Base-by-base conservation (phyloP, 306 rosid genomes). In the Rosa chinensis region DNA sequence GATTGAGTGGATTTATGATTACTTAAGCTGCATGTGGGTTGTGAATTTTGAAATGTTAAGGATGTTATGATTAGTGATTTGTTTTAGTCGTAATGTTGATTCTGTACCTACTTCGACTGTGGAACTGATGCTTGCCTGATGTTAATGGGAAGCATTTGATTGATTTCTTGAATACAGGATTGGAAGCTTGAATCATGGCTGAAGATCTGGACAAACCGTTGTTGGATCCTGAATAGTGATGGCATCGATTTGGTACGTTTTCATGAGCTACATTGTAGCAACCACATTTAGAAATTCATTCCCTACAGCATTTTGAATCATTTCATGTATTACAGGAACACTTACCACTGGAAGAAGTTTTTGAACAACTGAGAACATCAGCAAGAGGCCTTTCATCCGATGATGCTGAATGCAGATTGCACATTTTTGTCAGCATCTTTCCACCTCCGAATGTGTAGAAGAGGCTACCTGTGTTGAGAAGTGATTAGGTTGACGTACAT, bases 311-410 rank as follows among this genome's bases (percentile, higher is more conserved):
- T 56, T 56, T 59, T 7, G 12, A 45, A 42, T 47, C 44, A 21
- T 42, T 66, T 52, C 73, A 39, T 13, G 82, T 67, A 25, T 14
- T n/a, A 50, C 85, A 91, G 97, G 97, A 89, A 81, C 92, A 85
- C 73, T 76, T 93, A 75, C 97, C 97, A 7, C 73, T 93, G 40
- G 96, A 82, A 73, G 91, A 93, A 83, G 97, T 93, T 16, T 93
- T 93, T 70, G 90, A 91, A 67, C 92, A 82, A 80, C 84, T 93
- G 58, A 87, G 86, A 82, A 93, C 97, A 69, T 88, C 97, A 4
- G 76, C 73, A 3, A 25, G 70, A 74, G 97, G 97, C 78, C 97
- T 93, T 81, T 85, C 97, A 6, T 85, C 92, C 4, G 92, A 85
- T 9, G 97, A 93, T 82, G 97, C 92, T 64, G 92, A 88, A 82